phyloP scores from a whole-genome alignment of 2,329 filamentous ascomycete species.

The Orbilia brochopaga region DNA sequence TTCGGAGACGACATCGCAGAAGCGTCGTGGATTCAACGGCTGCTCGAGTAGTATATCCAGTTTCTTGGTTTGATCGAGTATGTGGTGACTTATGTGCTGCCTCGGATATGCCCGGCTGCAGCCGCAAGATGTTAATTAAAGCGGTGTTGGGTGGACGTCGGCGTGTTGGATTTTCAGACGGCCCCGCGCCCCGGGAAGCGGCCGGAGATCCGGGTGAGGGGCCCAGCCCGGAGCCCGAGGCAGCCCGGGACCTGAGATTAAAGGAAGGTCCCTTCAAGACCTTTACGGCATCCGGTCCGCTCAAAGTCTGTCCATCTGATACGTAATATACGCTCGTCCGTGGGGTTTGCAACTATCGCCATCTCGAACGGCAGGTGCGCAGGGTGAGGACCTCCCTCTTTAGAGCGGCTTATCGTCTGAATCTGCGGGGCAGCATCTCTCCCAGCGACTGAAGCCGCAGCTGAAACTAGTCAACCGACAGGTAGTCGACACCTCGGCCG shows the following conservation, averaged over 20 bases:
- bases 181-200: conserved; percentile 15
- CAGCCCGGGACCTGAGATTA: conserved; percentile 21
- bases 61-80: conserved; percentile 3
- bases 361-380: not conserved
- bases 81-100: not conserved
- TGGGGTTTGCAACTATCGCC: conserved; percentile 8
- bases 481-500: not conserved
- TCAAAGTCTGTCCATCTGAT: conserved; percentile 27
- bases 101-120: not conserved
- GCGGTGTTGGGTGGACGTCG: not conserved
- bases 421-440: conserved; percentile 7
- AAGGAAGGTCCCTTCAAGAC: conserved; percentile 46
- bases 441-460: not conserved
- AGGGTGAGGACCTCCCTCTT: conserved; percentile 24
- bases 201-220: conserved; percentile 42
- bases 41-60: conserved; percentile 7
- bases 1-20: conserved; percentile 52
- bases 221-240: conserved; percentile 27
- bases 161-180: conserved; percentile 9
- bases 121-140: not conserved
- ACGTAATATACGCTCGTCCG: conserved; percentile 12
- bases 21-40: not conserved
- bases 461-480: not conserved
- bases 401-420: conserved; percentile 28
- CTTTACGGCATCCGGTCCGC: not conserved